Percentiles rank a stretch among this genome's conserved stretches.
Evolutionary conservation across 2,329 filamentous ascomycete species (phyloP).

Genomic region (Fusarium multiceps): DNA sequence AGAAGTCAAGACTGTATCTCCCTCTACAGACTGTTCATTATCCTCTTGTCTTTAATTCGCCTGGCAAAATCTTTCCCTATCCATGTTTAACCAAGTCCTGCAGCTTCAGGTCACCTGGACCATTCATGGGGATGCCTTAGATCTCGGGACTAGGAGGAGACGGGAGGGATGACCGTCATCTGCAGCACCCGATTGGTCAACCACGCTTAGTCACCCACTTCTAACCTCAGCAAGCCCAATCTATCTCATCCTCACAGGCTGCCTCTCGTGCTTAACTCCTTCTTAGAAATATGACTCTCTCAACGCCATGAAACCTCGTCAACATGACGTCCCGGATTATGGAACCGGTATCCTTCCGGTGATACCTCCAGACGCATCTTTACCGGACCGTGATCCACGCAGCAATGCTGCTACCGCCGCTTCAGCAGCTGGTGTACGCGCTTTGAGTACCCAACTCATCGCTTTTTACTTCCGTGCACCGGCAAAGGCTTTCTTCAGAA

Average conservation of each 20-base stretch:
- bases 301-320: constrained; percentile 52
- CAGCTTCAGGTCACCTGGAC: constrained; percentile 11
- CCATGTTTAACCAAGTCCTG: not conserved
- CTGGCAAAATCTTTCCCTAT: no score
- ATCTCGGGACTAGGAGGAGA: constrained; percentile 20
- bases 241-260: constrained; percentile 4
- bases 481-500: constrained; percentile 92
- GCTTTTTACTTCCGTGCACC: constrained; percentile 93
- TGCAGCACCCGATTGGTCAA: constrained; percentile 34
- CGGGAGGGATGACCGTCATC: not conserved
- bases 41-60: no score
- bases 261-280: not conserved
- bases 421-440: constrained; percentile 86
- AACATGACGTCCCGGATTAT: constrained; percentile 48
- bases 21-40: no score
- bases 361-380: constrained; percentile 54
- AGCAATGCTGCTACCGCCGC: constrained; percentile 74
- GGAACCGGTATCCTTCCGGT: constrained; percentile 57
- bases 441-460: constrained; percentile 83
- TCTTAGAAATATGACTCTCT: constrained; percentile 45
- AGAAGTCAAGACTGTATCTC: no score
- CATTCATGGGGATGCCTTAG: constrained; percentile 20
- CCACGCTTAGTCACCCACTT: constrained; percentile 38
- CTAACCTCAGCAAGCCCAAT: constrained; percentile 13
- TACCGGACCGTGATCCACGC: constrained; percentile 60